Evolutionary conservation across 2,329 filamentous ascomycete genomes (phyloP).

Genomic region (Xylariaceae sp.): DNA sequence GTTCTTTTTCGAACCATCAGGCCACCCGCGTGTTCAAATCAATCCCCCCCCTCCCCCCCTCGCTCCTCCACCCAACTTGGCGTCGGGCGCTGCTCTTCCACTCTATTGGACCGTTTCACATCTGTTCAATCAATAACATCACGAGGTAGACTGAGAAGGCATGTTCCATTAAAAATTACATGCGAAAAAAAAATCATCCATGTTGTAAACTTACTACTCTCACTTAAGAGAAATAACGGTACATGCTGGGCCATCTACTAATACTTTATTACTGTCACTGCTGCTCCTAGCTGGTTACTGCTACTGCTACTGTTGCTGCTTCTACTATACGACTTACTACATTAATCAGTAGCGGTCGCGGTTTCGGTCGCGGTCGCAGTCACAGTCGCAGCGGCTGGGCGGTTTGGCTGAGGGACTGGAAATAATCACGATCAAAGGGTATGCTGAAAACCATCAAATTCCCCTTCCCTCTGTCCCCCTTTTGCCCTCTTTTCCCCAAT

Average conservation of each 20-base stretch:
- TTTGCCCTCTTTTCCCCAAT: conserved; percentile 13
- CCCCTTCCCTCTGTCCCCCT: conserved; percentile 9
- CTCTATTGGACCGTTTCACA: conserved; percentile 9
- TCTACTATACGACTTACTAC: conserved; percentile 10
- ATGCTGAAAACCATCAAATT: conserved; percentile 29
- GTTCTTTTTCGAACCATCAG: conserved; percentile 4
- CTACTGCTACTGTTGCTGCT: conserved; percentile 15
- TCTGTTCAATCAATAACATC: conserved; percentile 19
- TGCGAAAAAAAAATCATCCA: conserved; percentile 18
- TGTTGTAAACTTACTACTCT: conserved; percentile 30
- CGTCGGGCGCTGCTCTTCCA: conserved; percentile 3
- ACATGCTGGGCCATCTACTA: conserved; percentile 14
- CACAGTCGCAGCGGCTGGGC: conserved; percentile 18
- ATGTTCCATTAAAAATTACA: conserved; percentile 16
- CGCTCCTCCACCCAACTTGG: background rate
- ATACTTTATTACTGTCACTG: conserved; percentile 11
- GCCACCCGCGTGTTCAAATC: conserved; percentile 8
- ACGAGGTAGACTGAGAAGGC: conserved; percentile 18
- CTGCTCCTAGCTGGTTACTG: background rate
- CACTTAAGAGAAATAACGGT: conserved; percentile 30
- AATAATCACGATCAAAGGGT: conserved; percentile 25
- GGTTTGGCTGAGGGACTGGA: conserved; percentile 18
- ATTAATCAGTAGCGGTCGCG: conserved; percentile 17
- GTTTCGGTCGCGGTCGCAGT: background rate
- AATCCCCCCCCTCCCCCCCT: background rate